Conservation (phyloP, 2,329 filamentous ascomycete species). For the Phoma herbarum region DNA sequence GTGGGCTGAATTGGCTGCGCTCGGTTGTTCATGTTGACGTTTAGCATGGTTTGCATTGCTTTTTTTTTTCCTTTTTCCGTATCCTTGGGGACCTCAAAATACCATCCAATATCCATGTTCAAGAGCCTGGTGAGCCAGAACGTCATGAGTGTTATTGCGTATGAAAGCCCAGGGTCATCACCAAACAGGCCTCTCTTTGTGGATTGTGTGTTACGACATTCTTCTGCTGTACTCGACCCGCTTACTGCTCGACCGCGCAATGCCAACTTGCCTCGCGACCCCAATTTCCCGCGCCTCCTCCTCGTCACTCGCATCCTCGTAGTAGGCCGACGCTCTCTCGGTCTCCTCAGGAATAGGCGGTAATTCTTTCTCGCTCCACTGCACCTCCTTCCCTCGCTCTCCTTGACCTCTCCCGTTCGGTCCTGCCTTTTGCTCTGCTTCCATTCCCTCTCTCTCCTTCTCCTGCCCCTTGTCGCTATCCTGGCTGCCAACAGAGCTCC, state of each 20-base stretch:
- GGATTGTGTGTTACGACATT: constrained; percentile 7
- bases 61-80: too few relatives aligned
- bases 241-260: constrained; percentile 10
- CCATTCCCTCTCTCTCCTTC: background rate
- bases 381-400: background rate
- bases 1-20: constrained; percentile 5
- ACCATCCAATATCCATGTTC: background rate
- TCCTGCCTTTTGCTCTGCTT: too few relatives aligned
- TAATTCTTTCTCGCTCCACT: constrained; percentile 4
- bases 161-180: too few relatives aligned
- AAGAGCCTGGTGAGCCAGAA: too few relatives aligned
- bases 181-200: too few relatives aligned
- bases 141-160: too few relatives aligned
- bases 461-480: background rate
- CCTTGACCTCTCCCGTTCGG: background rate
- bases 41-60: constrained; percentile 18
- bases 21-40: constrained; percentile 2
- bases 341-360: constrained; percentile 1
- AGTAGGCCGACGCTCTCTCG: constrained; percentile 11
- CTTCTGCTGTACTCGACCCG: background rate
- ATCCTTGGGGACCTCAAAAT: background rate
- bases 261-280: background rate
- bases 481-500: constrained; percentile 6
- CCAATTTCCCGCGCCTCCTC: constrained; percentile 14
- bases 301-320: constrained; percentile 26